Conservation (phyloP, 1,284 basidiomycete genomes). For the Limonomyces culmigenus region DNA sequence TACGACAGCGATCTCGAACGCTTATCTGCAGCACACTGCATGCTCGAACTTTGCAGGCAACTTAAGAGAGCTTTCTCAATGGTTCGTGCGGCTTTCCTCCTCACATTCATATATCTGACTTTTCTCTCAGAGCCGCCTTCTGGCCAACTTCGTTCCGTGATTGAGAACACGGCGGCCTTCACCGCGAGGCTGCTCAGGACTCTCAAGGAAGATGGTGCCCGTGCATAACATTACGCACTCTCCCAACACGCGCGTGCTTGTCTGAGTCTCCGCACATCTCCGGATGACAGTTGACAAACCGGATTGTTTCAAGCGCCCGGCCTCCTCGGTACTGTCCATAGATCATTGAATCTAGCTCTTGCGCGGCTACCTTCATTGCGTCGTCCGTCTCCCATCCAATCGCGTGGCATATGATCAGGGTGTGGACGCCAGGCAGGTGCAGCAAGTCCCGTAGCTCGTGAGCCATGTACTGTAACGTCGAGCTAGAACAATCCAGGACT, state of each 20-base stretch:
- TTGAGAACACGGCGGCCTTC: conserved; percentile 24
- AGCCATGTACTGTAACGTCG: no score
- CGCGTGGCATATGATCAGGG: no score
- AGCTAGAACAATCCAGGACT: no score
- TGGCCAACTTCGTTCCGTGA: conserved; percentile 63
- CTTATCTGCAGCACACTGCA: conserved; percentile 60
- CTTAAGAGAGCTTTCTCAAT: conserved; percentile 49
- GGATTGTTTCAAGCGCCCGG: no score
- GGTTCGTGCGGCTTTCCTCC: conserved; percentile 15
- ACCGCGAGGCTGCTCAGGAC: conserved; percentile 26
- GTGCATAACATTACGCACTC: conserved; percentile 41
- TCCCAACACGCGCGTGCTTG: conserved; percentile 57
- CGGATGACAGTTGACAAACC: no score
- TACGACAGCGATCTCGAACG: conserved; percentile 45
- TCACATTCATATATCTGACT: not conserved
- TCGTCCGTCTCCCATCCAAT: no score
- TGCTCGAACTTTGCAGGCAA: conserved; percentile 44
- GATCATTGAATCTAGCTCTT: no score
- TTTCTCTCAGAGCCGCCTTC: conserved; percentile 47
- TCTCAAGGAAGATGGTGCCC: conserved; percentile 70
- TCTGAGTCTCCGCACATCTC: conserved; percentile 66
- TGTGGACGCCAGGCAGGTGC: no score
- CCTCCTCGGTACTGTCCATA: no score
- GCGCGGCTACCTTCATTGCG: no score
- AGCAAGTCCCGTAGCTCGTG: no score